Evolutionary conservation across 148 eudicot genomes (phyloP), one percentile per base, ranked within the genome.

Genomic region (Chenopodium formosanum): DNA sequence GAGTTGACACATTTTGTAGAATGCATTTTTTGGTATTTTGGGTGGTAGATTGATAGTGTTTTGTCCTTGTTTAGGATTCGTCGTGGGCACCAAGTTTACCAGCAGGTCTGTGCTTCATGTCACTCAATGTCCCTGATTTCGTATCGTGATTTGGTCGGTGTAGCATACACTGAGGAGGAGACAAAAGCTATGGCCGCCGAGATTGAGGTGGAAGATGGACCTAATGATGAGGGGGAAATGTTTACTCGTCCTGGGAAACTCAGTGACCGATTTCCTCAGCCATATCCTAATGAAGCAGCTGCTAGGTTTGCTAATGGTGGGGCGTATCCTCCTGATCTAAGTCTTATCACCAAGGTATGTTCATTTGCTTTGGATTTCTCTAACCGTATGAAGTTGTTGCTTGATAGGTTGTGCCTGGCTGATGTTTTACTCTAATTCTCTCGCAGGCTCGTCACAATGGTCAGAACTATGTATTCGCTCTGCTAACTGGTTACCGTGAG

Each of bases 231-330:
- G 90, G 98, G 98, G 76, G 98, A 94, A 79, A 92, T 92, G 98
- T 91, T 91, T 77, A 86, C 93, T 44, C 93, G 92, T 73, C 93
- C 98, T 65, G 98, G 98, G 71, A 92, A 94, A 78, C 88, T 95
- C 48, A 94, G 94, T 84, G 97, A 94, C 73, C 90, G 94, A 70
- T 87, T 94, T 52, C 97, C 94, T 76, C 85, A 89, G 87, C 98
- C 98, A 69, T 94, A 92, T 81, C 31, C 93, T 63, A 94, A 94
- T 80, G 98, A 94, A 69, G 85, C 88, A 85, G 96, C 98, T 79
- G 98, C 96, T 68, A 92, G 98, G 88, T 95, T 95, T 90, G 97
- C 99, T 44, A 95, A 95, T 85, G 99, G 99, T 78, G 99, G 99
- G 67, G 99, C 99, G 62, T 95, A 95, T 83, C 99, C 99, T 87